Percentiles rank a stretch among this genome's conserved stretches.
These are phyloP conservation scores for Ophiognomonia clavigignenti-juglandacearum DNA, from an alignment of 2,329 filamentous ascomycete genomes.

Conservation along the genomic window DNA sequence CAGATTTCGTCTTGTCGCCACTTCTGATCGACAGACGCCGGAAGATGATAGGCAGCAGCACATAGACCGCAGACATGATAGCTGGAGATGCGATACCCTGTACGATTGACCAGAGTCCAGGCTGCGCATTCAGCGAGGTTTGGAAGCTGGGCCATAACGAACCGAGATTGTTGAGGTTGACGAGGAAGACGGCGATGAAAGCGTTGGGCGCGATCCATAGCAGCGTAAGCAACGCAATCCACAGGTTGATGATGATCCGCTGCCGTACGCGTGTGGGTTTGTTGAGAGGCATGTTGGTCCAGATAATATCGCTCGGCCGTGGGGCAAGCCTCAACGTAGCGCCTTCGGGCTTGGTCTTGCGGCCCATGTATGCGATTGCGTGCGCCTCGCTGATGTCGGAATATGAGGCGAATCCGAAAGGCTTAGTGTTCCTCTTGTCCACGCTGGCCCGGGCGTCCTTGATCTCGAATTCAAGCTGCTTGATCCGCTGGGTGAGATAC, in stretches of 20 bases:
- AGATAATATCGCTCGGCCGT: slow-evolving; percentile 86
- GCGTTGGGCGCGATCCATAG: slow-evolving; percentile 91
- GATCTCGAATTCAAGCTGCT: slow-evolving; percentile 76
- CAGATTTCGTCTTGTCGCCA: slow-evolving; percentile 88
- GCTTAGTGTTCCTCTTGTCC: slow-evolving; percentile 81
- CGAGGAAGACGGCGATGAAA: slow-evolving; percentile 87
- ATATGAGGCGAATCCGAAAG: slow-evolving; percentile 94
- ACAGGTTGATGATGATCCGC: slow-evolving; percentile 74
- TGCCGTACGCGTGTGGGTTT: slow-evolving; percentile 66
- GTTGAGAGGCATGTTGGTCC: slow-evolving; percentile 81
- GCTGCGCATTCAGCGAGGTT: slow-evolving; percentile 55
- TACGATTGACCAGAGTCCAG: slow-evolving; percentile 73
- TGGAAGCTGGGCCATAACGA: slow-evolving; percentile 75
- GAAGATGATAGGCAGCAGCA: slow-evolving; percentile 86
- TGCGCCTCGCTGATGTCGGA: slow-evolving; percentile 85
- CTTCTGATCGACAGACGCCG: slow-evolving; percentile 76
- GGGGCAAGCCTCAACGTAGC: slow-evolving; percentile 76
- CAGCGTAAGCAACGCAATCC: slow-evolving; percentile 75
- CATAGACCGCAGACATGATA: slow-evolving; percentile 80
- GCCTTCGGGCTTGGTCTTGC: slow-evolving; percentile 75
- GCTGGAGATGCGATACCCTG: slow-evolving; percentile 91
- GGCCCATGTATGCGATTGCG: slow-evolving; percentile 74
- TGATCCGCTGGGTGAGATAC: slow-evolving; percentile 82
- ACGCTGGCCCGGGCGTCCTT: slow-evolving; percentile 76
- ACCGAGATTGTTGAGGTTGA: slow-evolving; percentile 78